Base-by-base conservation (phyloP, 768 basidiomycete genomes). In the Pilatotrama ljubarskyi region DNA sequence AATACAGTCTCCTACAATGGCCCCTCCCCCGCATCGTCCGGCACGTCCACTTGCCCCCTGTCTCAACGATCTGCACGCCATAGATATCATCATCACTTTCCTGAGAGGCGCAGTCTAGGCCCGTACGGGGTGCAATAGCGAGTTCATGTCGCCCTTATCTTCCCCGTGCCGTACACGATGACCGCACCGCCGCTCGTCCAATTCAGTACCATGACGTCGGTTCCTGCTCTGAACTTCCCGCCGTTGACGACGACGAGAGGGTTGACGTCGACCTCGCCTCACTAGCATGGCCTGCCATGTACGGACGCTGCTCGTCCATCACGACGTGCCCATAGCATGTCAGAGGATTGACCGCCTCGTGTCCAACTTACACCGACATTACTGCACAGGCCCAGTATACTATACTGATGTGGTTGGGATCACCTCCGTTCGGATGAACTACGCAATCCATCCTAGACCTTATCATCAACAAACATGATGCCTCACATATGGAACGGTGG, bases 291-390 rank as follows among this genome's bases (percentile, higher is more conserved):
- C 55, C 36, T 40, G 14, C 9, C 29, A 18, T 29, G 47, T 14
- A 40, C 54, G 2, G 1, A 15, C 13, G 17, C 17, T 46, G 35
- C 43, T 55, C 47, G 46, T 57, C 46, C 47, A 49, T 32, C 48
- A 14, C 38, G 25, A 13, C 46, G 55, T 40, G 13, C 6, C 17
- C 22, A 37, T 29, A 25, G 38, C 38, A 7, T 40, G 35, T n/a
- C 15, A 24, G 36, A 15, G 37, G 37, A 40, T 18, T 38, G 36
- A 41, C 5, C 13, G 47, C 26, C 25, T 25, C 40, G 26, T 18
- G 41, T 4, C 17, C n/a, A 8, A n/a, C 40, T 51, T 58, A 51
- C 57, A 17, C 57, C 57, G 57, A 58, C 22, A 58, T 58, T 58
- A 58, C 32, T 17, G 49, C n/a, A 2, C 32, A 29, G 35, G 15